Evolutionary conservation across 257 asterid genomes (phyloP).

Genomic region (Gynochthodes officinalis): DNA sequence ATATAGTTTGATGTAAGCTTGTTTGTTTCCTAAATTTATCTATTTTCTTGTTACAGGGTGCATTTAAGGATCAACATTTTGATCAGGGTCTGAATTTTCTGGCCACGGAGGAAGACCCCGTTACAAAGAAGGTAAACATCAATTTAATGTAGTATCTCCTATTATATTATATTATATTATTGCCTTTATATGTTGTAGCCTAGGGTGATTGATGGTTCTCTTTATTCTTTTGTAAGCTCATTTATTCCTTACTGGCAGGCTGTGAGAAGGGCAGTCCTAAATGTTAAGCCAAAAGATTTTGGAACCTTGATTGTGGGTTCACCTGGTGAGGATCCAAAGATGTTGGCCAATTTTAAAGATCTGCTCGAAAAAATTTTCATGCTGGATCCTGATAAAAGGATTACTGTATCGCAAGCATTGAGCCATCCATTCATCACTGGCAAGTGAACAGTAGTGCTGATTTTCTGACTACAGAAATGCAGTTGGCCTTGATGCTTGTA

Average conservation of each 20-base stretch:
- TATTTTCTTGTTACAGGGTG: constrained; percentile 54
- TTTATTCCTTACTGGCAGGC: constrained; percentile 48
- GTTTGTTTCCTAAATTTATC: background rate
- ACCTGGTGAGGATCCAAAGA: constrained; percentile 92
- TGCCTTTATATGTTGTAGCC: background rate
- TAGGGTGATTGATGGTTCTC: background rate
- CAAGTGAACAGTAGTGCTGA: constrained; percentile 92
- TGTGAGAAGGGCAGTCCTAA: constrained; percentile 70
- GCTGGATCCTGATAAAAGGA: constrained; percentile 96
- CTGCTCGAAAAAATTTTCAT: constrained; percentile 83
- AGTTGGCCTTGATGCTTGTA: constrained; percentile 66
- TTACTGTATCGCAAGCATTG: constrained; percentile 91
- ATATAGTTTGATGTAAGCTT: background rate
- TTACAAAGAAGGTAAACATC: constrained; percentile 76
- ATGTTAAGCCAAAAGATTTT: constrained; percentile 91
- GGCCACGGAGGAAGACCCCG: constrained; percentile 93
- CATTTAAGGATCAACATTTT: constrained; percentile 78
- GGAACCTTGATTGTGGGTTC: constrained; percentile 70
- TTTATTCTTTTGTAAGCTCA: constrained; percentile 14
- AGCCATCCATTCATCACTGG: constrained; percentile 99
- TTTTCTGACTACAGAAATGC: constrained; percentile 69
- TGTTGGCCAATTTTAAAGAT: constrained; percentile 88
- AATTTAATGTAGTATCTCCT: background rate
- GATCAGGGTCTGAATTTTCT: constrained; percentile 90
- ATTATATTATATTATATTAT: background rate